Percentiles rank a stretch among this genome's conserved stretches.
phyloP scores from a whole-genome alignment of 441 rosid genomes.

The Erysimum cheiri region DNA sequence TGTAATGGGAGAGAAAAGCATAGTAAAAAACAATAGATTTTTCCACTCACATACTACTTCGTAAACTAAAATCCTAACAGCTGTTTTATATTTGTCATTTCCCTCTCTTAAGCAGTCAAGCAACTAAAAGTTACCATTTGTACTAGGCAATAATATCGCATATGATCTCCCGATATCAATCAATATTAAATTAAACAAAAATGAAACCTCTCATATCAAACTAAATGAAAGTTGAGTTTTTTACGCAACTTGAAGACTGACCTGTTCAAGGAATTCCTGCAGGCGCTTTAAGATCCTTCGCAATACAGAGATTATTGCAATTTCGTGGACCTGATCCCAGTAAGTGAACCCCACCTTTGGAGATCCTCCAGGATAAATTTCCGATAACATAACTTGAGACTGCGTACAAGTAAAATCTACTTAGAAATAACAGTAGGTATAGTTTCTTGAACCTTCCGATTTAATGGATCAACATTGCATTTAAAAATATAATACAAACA shows the following conservation, averaged over 20 bases:
- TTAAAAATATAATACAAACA: background rate
- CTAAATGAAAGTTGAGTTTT: conserved; percentile 21
- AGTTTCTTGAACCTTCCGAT: conserved; percentile 19
- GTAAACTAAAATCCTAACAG: conserved; percentile 14
- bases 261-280: conserved; percentile 89
- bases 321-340: conserved; percentile 97
- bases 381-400: conserved; percentile 94
- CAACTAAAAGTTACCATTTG: background rate
- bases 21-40: conserved; percentile 9
- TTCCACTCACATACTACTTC: conserved; percentile 20
- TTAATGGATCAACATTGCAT: conserved; percentile 14
- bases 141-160: conserved; percentile 25
- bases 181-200: background rate
- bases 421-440: conserved; percentile 22
- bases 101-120: conserved; percentile 14
- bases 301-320: conserved; percentile 76
- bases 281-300: conserved; percentile 84
- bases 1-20: conserved; percentile 17
- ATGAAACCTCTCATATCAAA: background rate
- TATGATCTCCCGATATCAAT: conserved; percentile 13
- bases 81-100: conserved; percentile 4
- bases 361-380: conserved; percentile 99
- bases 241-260: conserved; percentile 43
- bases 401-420: conserved; percentile 44
- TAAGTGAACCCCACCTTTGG: conserved; percentile 83